Evolutionary conservation across 225 moss, liverwort and hornwort species (phyloP).

Genomic region (Neckera pumila): DNA sequence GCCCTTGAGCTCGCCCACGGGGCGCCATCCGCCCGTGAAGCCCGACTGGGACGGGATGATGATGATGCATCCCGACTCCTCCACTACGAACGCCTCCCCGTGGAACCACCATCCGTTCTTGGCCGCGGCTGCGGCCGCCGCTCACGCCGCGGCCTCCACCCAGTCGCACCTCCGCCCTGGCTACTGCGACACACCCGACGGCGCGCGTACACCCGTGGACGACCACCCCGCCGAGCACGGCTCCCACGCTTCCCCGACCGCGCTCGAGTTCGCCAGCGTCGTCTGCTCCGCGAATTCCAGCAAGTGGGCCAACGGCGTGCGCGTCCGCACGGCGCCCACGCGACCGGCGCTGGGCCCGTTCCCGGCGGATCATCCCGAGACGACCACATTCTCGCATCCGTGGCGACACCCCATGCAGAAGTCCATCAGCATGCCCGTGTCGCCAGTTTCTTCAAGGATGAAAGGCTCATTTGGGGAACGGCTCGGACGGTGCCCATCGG

Average conservation of each 20-base stretch:
- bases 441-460: conserved; percentile 55
- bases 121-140: conserved; percentile 54
- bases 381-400: conserved; percentile 43
- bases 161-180: conserved; percentile 57
- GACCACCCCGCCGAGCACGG: conserved; percentile 40
- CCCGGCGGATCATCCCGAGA: conserved; percentile 35
- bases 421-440: conserved; percentile 57
- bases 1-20: conserved; percentile 83
- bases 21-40: conserved; percentile 75
- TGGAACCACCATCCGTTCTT: conserved; percentile 90
- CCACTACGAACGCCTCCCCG: conserved; percentile 17
- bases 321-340: conserved; percentile 49
- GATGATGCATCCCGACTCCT: conserved; percentile 38
- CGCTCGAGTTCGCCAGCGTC: conserved; percentile 70
- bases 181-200: conserved; percentile 68
- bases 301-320: conserved; percentile 89
- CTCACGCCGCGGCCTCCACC: conserved; percentile 29
- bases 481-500: conserved; percentile 46
- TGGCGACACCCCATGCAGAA: conserved; percentile 68
- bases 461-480: conserved; percentile 30
- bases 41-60: conserved; percentile 74
- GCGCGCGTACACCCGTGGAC: conserved; percentile 77
- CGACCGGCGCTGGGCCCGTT: conserved; percentile 51
- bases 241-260: conserved; percentile 44
- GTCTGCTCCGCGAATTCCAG: conserved; percentile 51